Evolutionary conservation across 2,329 filamentous ascomycete species (phyloP).

Genomic region (Trichoderma afroharzianum): DNA sequence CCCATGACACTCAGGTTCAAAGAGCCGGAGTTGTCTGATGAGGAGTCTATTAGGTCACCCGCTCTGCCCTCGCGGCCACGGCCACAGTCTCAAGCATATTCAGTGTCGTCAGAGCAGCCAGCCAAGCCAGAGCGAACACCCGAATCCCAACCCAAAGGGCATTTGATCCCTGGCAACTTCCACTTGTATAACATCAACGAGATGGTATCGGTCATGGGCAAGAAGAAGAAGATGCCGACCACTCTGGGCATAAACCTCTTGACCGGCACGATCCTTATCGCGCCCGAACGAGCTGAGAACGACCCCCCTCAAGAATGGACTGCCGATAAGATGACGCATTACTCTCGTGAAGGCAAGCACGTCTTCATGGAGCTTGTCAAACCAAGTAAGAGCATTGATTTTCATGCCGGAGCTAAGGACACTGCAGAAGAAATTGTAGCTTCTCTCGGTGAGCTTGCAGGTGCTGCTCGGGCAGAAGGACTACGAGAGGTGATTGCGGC

Average conservation of each 20-base stretch:
- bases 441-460: conserved; percentile 83
- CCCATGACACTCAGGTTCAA: conserved; percentile 23
- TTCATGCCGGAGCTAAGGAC: conserved; percentile 95
- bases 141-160: conserved; percentile 37
- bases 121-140: conserved; percentile 37
- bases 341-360: conserved; percentile 96
- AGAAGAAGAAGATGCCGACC: conserved; percentile 98
- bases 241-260: conserved; percentile 89
- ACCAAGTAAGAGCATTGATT: conserved; percentile 92
- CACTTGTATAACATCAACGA: conserved; percentile 97
- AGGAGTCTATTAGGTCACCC: conserved; percentile 34
- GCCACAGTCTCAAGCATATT: conserved; percentile 15
- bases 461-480: conserved; percentile 77
- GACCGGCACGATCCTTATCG: conserved; percentile 85
- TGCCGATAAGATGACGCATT: conserved; percentile 92
- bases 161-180: conserved; percentile 70
- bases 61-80: conserved; percentile 38
- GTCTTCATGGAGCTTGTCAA: conserved; percentile 90
- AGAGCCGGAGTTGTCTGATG: conserved; percentile 29
- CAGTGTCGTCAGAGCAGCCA: neutral
- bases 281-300: conserved; percentile 78
- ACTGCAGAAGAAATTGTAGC: conserved; percentile 91
- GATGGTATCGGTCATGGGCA: conserved; percentile 95
- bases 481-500: conserved; percentile 83
- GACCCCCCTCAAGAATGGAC: conserved; percentile 89